Evolutionary conservation across 345 rosid genomes (phyloP), one percentile per base, ranked within the genome.

Genomic region (Citrus maxima): DNA sequence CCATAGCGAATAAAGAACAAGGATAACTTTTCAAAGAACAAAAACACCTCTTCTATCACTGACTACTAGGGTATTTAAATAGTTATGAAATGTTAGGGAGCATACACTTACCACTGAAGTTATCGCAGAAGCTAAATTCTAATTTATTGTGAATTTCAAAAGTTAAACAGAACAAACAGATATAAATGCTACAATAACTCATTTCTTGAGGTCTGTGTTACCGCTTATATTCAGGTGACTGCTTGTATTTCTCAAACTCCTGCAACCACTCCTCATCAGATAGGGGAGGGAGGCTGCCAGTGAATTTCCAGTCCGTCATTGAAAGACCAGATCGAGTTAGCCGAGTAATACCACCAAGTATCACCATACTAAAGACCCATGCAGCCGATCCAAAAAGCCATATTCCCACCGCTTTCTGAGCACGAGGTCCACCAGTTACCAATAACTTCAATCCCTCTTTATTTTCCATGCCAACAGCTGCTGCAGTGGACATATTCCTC

Each of bases 321-420:
- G 99, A 94, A 73, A 96, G 95, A 79, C 97, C 98, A 54, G 97
- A 96, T 34, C 97, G 88, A 8, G 97, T 94, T 67, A 96, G 89
- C 25, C 97, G 87, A 5, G 99, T 94, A 4, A 89, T 82, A 68
- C 98, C 97, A 51, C 99, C 99, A 42, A 94, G 87, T 10, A 96
- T 80, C 63, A 96, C 98, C 99, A 93, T 93, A 77, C 91, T 96
- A 78, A 94, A 94, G 40, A 94, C 97, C 97, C 95, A 96, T 10
- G 97, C 95, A 19, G 99, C 95, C 4, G 98, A 96, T 24, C 98
- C 92, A 73, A 96, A 94, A 73, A 96, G 93, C 99, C 99, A 96
- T 60, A 89, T 88, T 4, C 95, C 99, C 24, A 96, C 97, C 89
- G 85, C 72, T 85, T 96, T 96, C 79, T 87, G 98, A 77, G 97